A percentile compares a stretch with the other conserved stretches of the same genome.
phyloP scores from a whole-genome alignment of 306 rosid species.

The Cucurbita maxima region DNA sequence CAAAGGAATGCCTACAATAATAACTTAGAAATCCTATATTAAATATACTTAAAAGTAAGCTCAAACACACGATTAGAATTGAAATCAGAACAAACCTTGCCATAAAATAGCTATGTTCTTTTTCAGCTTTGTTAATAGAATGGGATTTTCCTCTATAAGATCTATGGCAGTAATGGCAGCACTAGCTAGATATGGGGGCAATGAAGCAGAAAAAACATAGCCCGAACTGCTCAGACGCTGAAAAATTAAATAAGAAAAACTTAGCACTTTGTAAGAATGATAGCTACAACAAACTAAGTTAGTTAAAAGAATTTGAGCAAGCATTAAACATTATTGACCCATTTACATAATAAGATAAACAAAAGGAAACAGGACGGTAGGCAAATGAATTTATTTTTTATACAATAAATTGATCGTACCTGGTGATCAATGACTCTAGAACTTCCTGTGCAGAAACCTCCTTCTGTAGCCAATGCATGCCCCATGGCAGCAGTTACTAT shows the following conservation, averaged over 20 bases:
- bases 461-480: slow-evolving; percentile 88
- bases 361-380: not conserved
- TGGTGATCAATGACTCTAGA: slow-evolving; percentile 94
- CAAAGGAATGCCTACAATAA: not conserved
- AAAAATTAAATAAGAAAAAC: slow-evolving; percentile 14
- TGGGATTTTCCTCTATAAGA: slow-evolving; percentile 71
- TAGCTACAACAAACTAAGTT: not conserved
- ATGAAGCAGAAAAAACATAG: slow-evolving; percentile 89
- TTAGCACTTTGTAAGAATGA: slow-evolving; percentile 9
- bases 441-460: slow-evolving; percentile 98
- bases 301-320: not conserved
- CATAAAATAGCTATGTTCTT: slow-evolving; percentile 39
- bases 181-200: slow-evolving; percentile 95
- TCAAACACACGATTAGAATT: not conserved
- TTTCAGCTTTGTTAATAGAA: slow-evolving; percentile 54
- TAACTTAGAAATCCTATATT: not conserved
- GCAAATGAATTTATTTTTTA: not conserved
- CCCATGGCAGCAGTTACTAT: slow-evolving; percentile 97
- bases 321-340: not conserved
- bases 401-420: slow-evolving; percentile 18
- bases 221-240: slow-evolving; percentile 98
- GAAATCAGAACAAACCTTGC: slow-evolving; percentile 43
- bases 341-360: not conserved
- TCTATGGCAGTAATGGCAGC: slow-evolving; percentile 87
- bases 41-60: not conserved